Percentiles rank a stretch among this genome's conserved stretches.
These are phyloP conservation scores for Pythium coloratum DNA, from an alignment of 352 stramenopile species.

Conservation along the genomic window DNA sequence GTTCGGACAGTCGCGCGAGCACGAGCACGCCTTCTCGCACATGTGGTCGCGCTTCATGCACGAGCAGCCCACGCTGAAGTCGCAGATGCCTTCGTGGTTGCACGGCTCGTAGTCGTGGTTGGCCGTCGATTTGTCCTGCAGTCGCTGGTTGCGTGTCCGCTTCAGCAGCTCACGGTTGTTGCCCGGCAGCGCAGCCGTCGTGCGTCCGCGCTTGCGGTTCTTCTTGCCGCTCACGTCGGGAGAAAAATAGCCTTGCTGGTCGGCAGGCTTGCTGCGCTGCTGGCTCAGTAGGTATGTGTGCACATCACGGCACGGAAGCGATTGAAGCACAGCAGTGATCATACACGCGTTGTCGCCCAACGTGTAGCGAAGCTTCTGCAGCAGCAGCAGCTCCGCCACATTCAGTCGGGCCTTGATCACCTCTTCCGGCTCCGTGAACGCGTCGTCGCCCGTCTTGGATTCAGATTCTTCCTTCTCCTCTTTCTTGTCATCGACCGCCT, in stretches of 20 bases:
- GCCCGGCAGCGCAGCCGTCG: slow-evolving; percentile 19
- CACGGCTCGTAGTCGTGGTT: slow-evolving; percentile 83
- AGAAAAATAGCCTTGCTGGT: slow-evolving; percentile 36
- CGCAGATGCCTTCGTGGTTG: slow-evolving; percentile 69
- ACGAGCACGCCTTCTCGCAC: slow-evolving; percentile 84
- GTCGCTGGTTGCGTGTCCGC: slow-evolving; percentile 57
- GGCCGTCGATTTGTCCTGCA: slow-evolving; percentile 51
- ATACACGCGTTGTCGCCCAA: slow-evolving; percentile 70
- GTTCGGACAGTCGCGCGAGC: slow-evolving; percentile 72
- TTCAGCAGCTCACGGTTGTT: slow-evolving; percentile 69
- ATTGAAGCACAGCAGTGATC: slow-evolving; percentile 57
- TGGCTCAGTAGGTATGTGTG: slow-evolving; percentile 49
- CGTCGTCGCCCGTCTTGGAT: slow-evolving; percentile 7
- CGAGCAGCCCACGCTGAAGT: slow-evolving; percentile 52
- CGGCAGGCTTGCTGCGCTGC: slow-evolving; percentile 27
- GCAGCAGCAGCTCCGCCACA: slow-evolving; percentile 47
- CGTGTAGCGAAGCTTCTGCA: slow-evolving; percentile 53
- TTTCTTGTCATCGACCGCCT: background rate
- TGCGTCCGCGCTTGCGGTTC: slow-evolving; percentile 47
- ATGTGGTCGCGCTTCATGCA: slow-evolving; percentile 79
- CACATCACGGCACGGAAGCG: slow-evolving; percentile 60
- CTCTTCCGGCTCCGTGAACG: slow-evolving; percentile 29
- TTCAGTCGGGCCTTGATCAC: slow-evolving; percentile 28
- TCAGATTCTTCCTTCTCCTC: background rate
- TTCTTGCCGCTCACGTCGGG: slow-evolving; percentile 38